Evolutionary conservation across 352 stramenopile species (phyloP).

Genomic region (Peronosclerospora sorghi): DNA sequence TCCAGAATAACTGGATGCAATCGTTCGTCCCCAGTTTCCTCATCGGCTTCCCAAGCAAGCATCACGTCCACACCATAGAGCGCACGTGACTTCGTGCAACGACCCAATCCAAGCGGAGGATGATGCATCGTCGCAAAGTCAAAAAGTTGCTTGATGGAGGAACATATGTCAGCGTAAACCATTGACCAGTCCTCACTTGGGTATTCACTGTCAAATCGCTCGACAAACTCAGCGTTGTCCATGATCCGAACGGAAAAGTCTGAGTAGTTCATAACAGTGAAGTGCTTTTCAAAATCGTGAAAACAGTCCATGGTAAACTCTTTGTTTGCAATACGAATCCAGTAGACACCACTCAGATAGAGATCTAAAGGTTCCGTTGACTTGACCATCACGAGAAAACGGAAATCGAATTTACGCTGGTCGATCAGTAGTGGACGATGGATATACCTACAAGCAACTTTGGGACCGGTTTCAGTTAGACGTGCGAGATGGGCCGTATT

Average conservation of each 20-base stretch:
- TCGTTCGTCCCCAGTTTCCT: slow-evolving; percentile 25
- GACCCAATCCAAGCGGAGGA: slow-evolving; percentile 34
- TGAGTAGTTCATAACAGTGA: slow-evolving; percentile 58
- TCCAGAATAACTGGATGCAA: slow-evolving; percentile 38
- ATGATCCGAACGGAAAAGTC: slow-evolving; percentile 40
- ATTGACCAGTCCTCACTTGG: slow-evolving; percentile 33
- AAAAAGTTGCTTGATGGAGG: slow-evolving; percentile 43
- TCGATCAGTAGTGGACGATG: slow-evolving; percentile 41
- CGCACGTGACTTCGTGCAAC: slow-evolving; percentile 38
- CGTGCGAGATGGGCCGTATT: slow-evolving; percentile 34
- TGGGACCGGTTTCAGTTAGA: slow-evolving; percentile 37
- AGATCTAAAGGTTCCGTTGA: slow-evolving; percentile 36
- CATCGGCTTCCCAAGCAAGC: slow-evolving; percentile 29
- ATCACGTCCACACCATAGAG: slow-evolving; percentile 49
- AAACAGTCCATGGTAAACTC: slow-evolving; percentile 49
- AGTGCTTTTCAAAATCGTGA: slow-evolving; percentile 47
- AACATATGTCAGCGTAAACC: slow-evolving; percentile 32
- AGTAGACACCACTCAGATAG: slow-evolving; percentile 42
- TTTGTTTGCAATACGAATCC: slow-evolving; percentile 44
- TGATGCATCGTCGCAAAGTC: slow-evolving; percentile 26
- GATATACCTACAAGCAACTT: slow-evolving; percentile 49
- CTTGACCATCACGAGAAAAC: slow-evolving; percentile 48
- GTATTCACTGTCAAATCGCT: slow-evolving; percentile 40
- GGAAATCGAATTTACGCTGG: slow-evolving; percentile 48
- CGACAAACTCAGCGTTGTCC: slow-evolving; percentile 34